Conservation (phyloP, 345 rosid species). For the Hirschfeldia incana region DNA sequence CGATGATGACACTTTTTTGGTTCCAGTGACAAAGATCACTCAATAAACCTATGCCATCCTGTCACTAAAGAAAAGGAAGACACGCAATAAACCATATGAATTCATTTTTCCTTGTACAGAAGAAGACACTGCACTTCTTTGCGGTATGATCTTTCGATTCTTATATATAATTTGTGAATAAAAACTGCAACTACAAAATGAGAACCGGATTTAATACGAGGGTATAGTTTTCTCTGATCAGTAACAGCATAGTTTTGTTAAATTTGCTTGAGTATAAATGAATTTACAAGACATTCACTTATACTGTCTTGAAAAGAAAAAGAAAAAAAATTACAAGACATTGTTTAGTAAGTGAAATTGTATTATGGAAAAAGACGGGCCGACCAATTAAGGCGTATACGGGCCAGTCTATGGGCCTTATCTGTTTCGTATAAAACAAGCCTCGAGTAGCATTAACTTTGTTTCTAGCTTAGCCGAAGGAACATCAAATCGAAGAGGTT, state of each 20-base stretch:
- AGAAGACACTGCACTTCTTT: too few relatives aligned
- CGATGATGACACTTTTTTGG: background rate
- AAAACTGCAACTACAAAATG: too few relatives aligned
- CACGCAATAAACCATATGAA: background rate
- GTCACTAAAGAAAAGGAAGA: background rate
- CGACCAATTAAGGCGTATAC: background rate
- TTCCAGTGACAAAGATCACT: background rate
- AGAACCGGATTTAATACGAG: too few relatives aligned
- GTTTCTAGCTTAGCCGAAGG: background rate
- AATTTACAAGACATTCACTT: too few relatives aligned
- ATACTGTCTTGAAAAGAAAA: too few relatives aligned
- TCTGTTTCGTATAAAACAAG: background rate
- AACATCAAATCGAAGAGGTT: background rate
- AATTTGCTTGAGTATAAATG: too few relatives aligned
- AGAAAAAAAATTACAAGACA: too few relatives aligned
- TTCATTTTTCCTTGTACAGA: too few relatives aligned
- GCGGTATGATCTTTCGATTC: too few relatives aligned
- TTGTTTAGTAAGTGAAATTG: background rate
- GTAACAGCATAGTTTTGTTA: too few relatives aligned
- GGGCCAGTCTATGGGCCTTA: background rate
- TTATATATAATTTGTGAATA: too few relatives aligned
- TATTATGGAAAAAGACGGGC: background rate
- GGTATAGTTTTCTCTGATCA: too few relatives aligned
- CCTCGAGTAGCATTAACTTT: background rate
- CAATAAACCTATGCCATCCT: slow-evolving; percentile 16